These are phyloP conservation scores for Colletotrichum agaves DNA, from an alignment of 2,329 filamentous ascomycete species.

Conservation along the genomic window DNA sequence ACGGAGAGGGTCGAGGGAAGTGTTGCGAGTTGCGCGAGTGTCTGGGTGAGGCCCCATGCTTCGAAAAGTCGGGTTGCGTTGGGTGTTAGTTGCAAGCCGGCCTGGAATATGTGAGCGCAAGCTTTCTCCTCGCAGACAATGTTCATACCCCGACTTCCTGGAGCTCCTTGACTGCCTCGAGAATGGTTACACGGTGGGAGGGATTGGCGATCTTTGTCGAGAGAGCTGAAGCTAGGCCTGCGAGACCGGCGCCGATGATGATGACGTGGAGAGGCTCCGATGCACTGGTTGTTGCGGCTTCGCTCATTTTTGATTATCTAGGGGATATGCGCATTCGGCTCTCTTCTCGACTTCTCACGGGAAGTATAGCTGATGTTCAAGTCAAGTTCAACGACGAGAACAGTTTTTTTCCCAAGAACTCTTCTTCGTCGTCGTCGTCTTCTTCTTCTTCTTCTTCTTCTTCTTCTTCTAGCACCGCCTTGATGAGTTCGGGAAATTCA, in stretches of 20 bases:
- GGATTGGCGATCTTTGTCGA: slow-evolving; percentile 33
- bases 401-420: neutral
- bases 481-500: neutral
- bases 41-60: slow-evolving; percentile 30
- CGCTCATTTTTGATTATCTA: neutral
- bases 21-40: slow-evolving; percentile 32
- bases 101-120: slow-evolving; percentile 17
- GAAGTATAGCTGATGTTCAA: neutral
- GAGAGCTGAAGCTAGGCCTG: slow-evolving; percentile 30
- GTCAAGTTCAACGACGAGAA: neutral
- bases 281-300: neutral
- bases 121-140: neutral
- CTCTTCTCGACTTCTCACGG: neutral
- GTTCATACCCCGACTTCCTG: slow-evolving; percentile 38
- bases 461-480: neutral
- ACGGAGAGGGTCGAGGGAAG: slow-evolving; percentile 37
- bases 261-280: slow-evolving; percentile 24
- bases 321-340: neutral
- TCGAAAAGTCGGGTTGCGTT: slow-evolving; percentile 37
- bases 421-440: slow-evolving; percentile 3
- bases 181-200: slow-evolving; percentile 37
- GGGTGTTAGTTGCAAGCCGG: slow-evolving; percentile 39
- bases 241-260: slow-evolving; percentile 35
- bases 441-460: no score
- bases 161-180: slow-evolving; percentile 39